phyloP scores from a whole-genome alignment of 495 filamentous ascomycete genomes.

The Lophiotrema nucula region DNA sequence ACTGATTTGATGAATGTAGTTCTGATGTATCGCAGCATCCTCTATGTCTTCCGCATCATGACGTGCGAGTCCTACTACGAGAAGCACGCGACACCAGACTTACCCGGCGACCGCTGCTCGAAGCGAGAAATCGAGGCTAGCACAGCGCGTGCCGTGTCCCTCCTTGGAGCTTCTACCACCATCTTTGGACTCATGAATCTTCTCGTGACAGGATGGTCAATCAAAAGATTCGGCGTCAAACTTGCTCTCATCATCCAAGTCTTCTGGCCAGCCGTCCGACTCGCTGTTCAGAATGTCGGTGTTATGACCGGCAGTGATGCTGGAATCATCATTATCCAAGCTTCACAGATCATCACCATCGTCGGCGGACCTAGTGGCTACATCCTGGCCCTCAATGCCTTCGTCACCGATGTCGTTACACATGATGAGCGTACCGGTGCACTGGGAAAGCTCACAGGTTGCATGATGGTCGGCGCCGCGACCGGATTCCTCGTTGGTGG shows the following conservation, averaged over 20 bases:
- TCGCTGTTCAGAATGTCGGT: conserved; percentile 54
- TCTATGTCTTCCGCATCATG: conserved; percentile 60
- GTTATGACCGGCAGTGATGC: conserved; percentile 49
- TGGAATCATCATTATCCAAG: conserved; percentile 58
- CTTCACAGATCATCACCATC: conserved; percentile 55
- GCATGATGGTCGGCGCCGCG: conserved; percentile 55
- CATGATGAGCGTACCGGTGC: conserved; percentile 51
- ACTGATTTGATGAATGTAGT: background rate
- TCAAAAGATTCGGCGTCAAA: conserved; percentile 55
- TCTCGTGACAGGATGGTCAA: conserved; percentile 57
- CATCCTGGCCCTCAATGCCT: conserved; percentile 54
- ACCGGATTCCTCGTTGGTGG: conserved; percentile 55
- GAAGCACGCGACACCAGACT: conserved; percentile 42
- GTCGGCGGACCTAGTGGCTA: conserved; percentile 58
- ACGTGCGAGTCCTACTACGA: conserved; percentile 58
- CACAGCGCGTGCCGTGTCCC: conserved; percentile 52
- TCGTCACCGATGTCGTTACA: conserved; percentile 43
- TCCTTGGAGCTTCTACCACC: conserved; percentile 50
- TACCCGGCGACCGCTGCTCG: conserved; percentile 46
- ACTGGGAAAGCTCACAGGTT: conserved; percentile 55
- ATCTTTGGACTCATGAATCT: conserved; percentile 53
- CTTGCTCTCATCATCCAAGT: conserved; percentile 52
- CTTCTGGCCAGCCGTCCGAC: conserved; percentile 52
- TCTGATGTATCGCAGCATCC: conserved; percentile 42
- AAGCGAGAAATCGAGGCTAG: conserved; percentile 53